A percentile compares a stretch with the other conserved stretches of the same genome.
phyloP scores from a whole-genome alignment of 75 land plant genomes.

The Pinus albicaulis region DNA sequence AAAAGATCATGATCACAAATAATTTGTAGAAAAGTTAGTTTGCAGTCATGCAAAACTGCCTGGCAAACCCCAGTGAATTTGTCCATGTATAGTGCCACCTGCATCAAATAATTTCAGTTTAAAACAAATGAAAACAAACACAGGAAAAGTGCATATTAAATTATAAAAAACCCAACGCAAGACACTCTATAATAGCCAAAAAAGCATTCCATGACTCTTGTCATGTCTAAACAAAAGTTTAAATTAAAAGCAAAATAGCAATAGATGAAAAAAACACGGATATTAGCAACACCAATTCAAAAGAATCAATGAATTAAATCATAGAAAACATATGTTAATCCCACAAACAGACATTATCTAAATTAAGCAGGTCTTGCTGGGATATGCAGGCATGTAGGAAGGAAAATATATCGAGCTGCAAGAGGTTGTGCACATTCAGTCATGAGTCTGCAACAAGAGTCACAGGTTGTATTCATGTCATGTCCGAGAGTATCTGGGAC shows the following conservation, averaged over 20 bases:
- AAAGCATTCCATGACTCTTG: neutral
- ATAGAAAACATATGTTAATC: neutral
- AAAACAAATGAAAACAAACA: neutral
- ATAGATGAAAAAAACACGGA: neutral
- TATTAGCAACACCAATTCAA: neutral
- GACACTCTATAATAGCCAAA: neutral
- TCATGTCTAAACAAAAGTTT: neutral
- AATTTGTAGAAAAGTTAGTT: conserved; percentile 92
- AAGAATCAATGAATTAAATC: neutral
- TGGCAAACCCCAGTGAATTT: conserved; percentile 96
- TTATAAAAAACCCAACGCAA: neutral
- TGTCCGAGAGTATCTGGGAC: no score
- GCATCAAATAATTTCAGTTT: conserved; percentile 15
- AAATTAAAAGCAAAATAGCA: neutral
- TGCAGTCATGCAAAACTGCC: conserved; percentile 91
- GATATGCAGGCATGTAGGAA: neutral
- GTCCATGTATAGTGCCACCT: conserved; percentile 97
- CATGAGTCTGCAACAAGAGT: no score
- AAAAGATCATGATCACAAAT: conserved; percentile 98
- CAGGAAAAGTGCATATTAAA: neutral
- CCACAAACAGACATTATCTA: neutral
- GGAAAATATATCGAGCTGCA: neutral
- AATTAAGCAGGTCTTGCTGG: no score
- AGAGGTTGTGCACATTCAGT: no score
- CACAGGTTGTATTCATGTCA: no score